Evolutionary conservation across 768 basidiomycete species (phyloP).

Genomic region (Ramaria sp.): DNA sequence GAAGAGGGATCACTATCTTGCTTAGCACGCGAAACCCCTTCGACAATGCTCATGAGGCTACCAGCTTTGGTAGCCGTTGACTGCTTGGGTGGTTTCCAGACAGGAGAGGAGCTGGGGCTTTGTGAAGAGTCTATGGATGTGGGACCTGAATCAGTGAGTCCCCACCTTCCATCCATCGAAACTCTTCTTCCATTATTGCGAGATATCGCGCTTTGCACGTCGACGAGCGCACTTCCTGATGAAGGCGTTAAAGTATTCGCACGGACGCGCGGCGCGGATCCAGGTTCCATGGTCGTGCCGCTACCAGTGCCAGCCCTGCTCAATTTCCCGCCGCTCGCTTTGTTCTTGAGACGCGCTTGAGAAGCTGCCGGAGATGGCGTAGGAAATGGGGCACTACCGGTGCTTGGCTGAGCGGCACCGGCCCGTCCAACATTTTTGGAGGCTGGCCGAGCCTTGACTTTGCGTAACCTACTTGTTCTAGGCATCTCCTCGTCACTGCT

Average conservation of each 20-base stretch:
- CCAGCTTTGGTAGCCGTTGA: constrained; percentile 4
- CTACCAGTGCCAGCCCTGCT: neutral
- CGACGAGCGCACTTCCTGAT: neutral
- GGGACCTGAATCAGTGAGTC: neutral
- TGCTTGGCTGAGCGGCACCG: neutral
- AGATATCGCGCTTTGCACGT: neutral
- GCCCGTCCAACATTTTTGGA: neutral
- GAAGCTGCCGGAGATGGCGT: constrained; percentile 10
- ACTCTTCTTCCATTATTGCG: neutral
- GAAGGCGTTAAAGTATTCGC: neutral
- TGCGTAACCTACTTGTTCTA: constrained; percentile 4
- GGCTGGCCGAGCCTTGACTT: neutral
- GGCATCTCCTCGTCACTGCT: constrained; percentile 20
- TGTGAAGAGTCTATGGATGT: neutral
- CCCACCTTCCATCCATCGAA: neutral
- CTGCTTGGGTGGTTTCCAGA: neutral
- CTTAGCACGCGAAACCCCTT: constrained; percentile 36
- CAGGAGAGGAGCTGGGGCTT: neutral
- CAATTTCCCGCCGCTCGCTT: neutral
- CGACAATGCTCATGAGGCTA: constrained; percentile 62
- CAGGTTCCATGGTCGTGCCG: neutral
- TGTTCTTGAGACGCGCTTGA: constrained; percentile 1
- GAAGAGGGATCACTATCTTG: constrained; percentile 9
- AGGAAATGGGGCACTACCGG: neutral
- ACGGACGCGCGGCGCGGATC: neutral